These are phyloP conservation scores for Pythium brachiatum DNA, from an alignment of 352 stramenopile species.

Conservation along the genomic window DNA sequence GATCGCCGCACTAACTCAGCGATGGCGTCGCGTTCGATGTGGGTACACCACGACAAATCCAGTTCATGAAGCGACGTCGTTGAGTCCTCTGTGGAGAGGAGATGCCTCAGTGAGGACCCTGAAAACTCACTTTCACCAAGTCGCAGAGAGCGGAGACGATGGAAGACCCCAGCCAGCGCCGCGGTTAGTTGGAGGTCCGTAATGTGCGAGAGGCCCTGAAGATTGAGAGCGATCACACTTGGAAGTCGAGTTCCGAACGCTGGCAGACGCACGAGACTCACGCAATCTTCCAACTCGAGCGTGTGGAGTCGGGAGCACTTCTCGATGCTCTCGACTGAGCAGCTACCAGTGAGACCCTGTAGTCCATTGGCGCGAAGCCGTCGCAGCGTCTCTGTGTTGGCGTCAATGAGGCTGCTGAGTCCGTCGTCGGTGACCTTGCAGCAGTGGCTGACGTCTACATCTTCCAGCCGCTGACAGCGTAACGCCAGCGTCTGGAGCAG, in stretches of 20 bases:
- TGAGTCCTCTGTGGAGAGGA: not conserved
- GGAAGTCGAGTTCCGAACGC: not conserved
- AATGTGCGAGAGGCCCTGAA: constrained; percentile 11
- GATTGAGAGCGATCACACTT: constrained; percentile 11
- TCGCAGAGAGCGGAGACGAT: not conserved
- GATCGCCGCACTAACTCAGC: constrained; percentile 10
- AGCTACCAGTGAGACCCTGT: constrained; percentile 1
- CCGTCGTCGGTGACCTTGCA: not conserved
- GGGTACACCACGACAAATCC: constrained; percentile 29
- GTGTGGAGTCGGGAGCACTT: constrained; percentile 11
- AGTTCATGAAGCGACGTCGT: constrained; percentile 1
- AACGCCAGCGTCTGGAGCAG: not conserved
- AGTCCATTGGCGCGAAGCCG: constrained; percentile 16
- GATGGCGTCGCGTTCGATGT: constrained; percentile 11
- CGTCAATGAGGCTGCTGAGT: not conserved
- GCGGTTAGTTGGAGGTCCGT: not conserved
- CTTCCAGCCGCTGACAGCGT: not conserved
- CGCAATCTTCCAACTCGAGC: constrained; percentile 21
- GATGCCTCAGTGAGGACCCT: constrained; percentile 3
- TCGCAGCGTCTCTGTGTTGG: constrained; percentile 4
- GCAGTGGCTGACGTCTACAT: constrained; percentile 16
- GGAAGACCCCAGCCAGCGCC: not conserved
- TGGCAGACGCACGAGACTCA: constrained; percentile 13
- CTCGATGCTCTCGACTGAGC: constrained; percentile 8
- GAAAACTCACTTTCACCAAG: constrained; percentile 23